phyloP scores from a whole-genome alignment of 306 rosid species.

The Cucurbita argyrosperma region DNA sequence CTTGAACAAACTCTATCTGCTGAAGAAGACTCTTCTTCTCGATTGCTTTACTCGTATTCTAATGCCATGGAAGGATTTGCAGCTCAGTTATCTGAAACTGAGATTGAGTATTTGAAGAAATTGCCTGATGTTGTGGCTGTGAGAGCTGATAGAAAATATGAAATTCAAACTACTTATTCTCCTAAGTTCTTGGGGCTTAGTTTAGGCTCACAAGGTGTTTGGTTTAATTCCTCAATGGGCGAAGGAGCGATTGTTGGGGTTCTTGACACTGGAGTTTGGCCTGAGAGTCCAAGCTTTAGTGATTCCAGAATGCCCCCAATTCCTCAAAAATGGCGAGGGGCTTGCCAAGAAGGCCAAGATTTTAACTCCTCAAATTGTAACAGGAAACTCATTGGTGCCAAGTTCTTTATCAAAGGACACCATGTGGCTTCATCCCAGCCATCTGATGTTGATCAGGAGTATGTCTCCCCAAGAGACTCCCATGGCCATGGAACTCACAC shows the following conservation, averaged over 20 bases:
- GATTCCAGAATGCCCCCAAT: conserved; percentile 62
- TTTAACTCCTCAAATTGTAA: conserved; percentile 65
- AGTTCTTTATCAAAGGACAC: conserved; percentile 73
- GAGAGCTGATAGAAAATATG: conserved; percentile 36
- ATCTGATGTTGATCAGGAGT: conserved; percentile 31
- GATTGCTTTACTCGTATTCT: conserved; percentile 75
- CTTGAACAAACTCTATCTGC: conserved; percentile 34
- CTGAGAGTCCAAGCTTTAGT: conserved; percentile 73
- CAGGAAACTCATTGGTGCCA: conserved; percentile 76
- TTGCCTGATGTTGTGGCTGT: conserved; percentile 61
- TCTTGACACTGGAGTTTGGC: conserved; percentile 93
- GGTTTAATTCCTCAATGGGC: conserved; percentile 59
- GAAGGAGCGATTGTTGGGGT: conserved; percentile 66
- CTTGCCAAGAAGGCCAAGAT: conserved; percentile 62
- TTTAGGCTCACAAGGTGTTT: conserved; percentile 30
- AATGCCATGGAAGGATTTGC: conserved; percentile 86
- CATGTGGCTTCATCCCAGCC: conserved; percentile 32
- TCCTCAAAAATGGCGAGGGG: conserved; percentile 70
- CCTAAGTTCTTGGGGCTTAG: conserved; percentile 68
- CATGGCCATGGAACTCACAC: conserved; percentile 91
- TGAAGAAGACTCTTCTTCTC: conserved; percentile 40
- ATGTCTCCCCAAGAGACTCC: conserved; percentile 70
- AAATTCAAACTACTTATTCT: conserved; percentile 74
- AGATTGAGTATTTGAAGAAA: conserved; percentile 35
- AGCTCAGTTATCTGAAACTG: conserved; percentile 53